phyloP scores from a whole-genome alignment of 2,329 filamentous ascomycete species.

The Acrocalymma vagum region DNA sequence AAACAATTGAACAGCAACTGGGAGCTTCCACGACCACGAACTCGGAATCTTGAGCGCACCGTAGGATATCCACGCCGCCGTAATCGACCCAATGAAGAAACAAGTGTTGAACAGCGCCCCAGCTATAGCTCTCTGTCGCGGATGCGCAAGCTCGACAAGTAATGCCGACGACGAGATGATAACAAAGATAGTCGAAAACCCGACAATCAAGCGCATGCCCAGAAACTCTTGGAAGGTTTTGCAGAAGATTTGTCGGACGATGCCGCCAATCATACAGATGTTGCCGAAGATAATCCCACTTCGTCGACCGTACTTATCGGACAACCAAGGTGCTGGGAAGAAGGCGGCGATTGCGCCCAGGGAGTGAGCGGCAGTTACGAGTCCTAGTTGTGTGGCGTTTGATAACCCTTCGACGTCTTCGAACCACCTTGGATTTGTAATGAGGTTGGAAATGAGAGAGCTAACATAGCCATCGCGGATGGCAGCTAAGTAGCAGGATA shows the following conservation, averaged over 20 bases:
- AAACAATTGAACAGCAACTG: conserved; percentile 15
- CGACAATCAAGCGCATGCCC: conserved; percentile 13
- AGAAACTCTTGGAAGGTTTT: conserved; percentile 13
- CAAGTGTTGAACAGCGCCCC: conserved; percentile 26
- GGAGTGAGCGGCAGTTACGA: conserved; percentile 23
- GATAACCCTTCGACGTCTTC: conserved; percentile 15
- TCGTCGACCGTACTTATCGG: conserved; percentile 23
- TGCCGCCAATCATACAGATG: conserved; percentile 13
- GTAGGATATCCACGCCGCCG: conserved; percentile 17
- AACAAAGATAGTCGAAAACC: conserved; percentile 19
- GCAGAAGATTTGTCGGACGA: conserved; percentile 18
- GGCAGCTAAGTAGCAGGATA: conserved; percentile 26
- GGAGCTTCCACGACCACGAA: conserved; percentile 22
- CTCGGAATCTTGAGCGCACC: conserved; percentile 10
- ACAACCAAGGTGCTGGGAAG: conserved; percentile 25
- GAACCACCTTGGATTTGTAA: conserved; percentile 19
- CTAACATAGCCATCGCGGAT: conserved; percentile 24
- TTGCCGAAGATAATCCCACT: conserved; percentile 19
- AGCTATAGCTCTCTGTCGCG: conserved; percentile 18
- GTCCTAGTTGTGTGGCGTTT: conserved; percentile 11
- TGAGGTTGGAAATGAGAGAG: conserved; percentile 24
- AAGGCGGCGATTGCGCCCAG: conserved; percentile 25
- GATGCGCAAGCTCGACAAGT: conserved; percentile 22
- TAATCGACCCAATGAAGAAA: conserved; percentile 20
- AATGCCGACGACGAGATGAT: conserved; percentile 18